Percentiles rank a stretch among this genome's conserved stretches.
These are phyloP conservation scores for Pseudopyrenochaeta lycopersici DNA, from an alignment of 2,329 filamentous ascomycete genomes.

Conservation along the genomic window DNA sequence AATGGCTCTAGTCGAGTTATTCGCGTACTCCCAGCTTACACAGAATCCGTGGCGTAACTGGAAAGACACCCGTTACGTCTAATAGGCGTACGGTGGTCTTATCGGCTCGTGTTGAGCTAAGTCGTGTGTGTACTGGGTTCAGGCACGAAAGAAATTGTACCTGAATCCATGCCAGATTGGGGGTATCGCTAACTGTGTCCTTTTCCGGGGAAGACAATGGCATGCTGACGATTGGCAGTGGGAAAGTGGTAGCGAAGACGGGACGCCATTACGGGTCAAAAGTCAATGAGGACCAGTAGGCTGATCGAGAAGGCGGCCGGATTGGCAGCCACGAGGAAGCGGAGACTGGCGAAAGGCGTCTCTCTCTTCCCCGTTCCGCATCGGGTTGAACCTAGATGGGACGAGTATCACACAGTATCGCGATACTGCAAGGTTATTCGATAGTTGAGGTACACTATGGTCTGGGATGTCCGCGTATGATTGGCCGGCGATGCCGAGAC, in stretches of 20 bases:
- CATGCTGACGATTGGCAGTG: constrained; percentile 17
- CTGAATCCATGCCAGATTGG: constrained; percentile 7
- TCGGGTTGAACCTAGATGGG: constrained; percentile 12
- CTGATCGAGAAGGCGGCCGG: constrained; percentile 10
- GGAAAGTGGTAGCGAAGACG: constrained; percentile 21
- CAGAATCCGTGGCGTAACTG: constrained; percentile 12
- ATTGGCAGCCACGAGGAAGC: constrained; percentile 23
- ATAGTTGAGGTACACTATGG: constrained; percentile 16
- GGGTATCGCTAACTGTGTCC: constrained; percentile 14
- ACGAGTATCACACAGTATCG: constrained; percentile 22
- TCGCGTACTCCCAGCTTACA: constrained; percentile 18
- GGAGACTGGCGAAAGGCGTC: constrained; percentile 15
- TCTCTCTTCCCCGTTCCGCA: constrained; percentile 22
- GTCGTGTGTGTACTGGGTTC: constrained; percentile 7
- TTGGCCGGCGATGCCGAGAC: constrained; percentile 24
- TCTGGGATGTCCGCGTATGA: constrained; percentile 18
- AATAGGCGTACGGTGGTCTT: constrained; percentile 22
- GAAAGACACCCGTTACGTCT: constrained; percentile 12
- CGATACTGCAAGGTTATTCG: constrained; percentile 32
- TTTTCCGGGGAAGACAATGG: constrained; percentile 10
- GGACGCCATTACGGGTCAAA: constrained; percentile 20
- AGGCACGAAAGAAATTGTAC: constrained; percentile 7
- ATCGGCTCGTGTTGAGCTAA: constrained; percentile 7
- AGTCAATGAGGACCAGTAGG: constrained; percentile 3
- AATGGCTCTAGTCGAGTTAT: constrained; percentile 2